Percentiles rank a stretch among this genome's conserved stretches.
These are phyloP conservation scores for Arctostaphylos glauca DNA, from an alignment of 148 eudicot species.

Conservation along the genomic window DNA sequence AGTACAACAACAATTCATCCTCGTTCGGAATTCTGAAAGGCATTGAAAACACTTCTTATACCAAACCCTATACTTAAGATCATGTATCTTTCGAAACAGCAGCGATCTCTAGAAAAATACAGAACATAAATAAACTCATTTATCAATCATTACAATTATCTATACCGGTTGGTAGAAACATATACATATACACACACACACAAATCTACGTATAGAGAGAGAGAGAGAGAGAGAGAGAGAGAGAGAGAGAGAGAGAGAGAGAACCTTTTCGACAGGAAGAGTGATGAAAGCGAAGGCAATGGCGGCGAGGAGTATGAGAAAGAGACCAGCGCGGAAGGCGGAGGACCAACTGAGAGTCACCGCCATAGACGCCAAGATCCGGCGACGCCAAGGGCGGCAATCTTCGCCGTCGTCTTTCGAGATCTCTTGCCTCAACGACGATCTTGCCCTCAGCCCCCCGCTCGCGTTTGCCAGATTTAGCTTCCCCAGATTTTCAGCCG, in stretches of 20 bases:
- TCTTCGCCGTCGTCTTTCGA: constrained; percentile 29
- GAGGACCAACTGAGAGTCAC: constrained; percentile 64
- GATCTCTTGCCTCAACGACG: constrained; percentile 35
- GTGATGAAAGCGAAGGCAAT: constrained; percentile 66
- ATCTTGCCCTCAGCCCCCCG: constrained; percentile 31
- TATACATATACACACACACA: too few relatives aligned
- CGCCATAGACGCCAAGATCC: constrained; percentile 26
- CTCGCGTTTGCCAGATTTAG: constrained; percentile 31
- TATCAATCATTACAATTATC: neutral
- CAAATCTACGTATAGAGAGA: neutral
- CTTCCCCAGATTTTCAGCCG: neutral
- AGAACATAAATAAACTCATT: neutral
- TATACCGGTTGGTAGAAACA: too few relatives aligned
- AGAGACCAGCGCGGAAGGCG: constrained; percentile 41
- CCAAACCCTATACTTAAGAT: neutral
- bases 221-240: constrained; percentile 3
- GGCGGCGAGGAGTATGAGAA: constrained; percentile 56
- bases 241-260: constrained; percentile 5
- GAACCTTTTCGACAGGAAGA: constrained; percentile 82
- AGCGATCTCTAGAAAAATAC: neutral
- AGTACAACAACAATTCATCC: neutral
- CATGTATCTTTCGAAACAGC: neutral
- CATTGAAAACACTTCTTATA: neutral
- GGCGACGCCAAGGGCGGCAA: constrained; percentile 49
- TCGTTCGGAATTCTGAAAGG: neutral